These are phyloP conservation scores for Cladorrhinum sp. DNA, from an alignment of 2,329 filamentous ascomycete species.

Conservation along the genomic window DNA sequence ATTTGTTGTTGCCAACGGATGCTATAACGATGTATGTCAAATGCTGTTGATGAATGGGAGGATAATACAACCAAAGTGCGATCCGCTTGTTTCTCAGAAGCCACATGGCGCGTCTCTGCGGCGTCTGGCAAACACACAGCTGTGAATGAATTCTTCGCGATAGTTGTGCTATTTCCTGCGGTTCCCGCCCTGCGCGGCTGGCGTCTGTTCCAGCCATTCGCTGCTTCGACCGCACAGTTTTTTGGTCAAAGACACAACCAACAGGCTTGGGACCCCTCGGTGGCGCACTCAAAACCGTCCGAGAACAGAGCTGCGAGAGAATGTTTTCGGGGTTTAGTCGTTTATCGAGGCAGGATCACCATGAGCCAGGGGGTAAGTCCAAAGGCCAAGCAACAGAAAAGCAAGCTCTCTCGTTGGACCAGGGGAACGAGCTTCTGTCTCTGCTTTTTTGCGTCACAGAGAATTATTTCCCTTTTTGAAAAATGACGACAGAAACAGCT, in stretches of 20 bases:
- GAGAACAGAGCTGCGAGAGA: not conserved
- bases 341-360: constrained; percentile 19
- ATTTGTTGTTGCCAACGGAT: constrained; percentile 22
- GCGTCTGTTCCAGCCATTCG: constrained; percentile 14
- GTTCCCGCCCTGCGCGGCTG: constrained; percentile 16
- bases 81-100: constrained; percentile 11
- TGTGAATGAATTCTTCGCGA: constrained; percentile 3
- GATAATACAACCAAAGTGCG: not conserved
- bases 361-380: not conserved
- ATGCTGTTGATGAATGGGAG: constrained; percentile 2
- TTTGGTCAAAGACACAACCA: not conserved
- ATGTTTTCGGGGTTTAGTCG: constrained; percentile 1
- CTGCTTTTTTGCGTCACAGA: not conserved
- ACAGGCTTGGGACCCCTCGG: not conserved
- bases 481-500: not conserved
- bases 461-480: not conserved
- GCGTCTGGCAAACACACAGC: constrained; percentile 7
- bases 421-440: not conserved
- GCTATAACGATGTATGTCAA: too few relatives aligned
- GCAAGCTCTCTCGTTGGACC: not conserved
- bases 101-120: not conserved
- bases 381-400: not conserved
- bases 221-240: not conserved
- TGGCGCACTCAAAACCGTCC: not conserved
- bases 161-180: not conserved